Evolutionary conservation across 139 green algal species (phyloP), one percentile per base, ranked within the genome.

Genomic region (Micractinium conductrix): DNA sequence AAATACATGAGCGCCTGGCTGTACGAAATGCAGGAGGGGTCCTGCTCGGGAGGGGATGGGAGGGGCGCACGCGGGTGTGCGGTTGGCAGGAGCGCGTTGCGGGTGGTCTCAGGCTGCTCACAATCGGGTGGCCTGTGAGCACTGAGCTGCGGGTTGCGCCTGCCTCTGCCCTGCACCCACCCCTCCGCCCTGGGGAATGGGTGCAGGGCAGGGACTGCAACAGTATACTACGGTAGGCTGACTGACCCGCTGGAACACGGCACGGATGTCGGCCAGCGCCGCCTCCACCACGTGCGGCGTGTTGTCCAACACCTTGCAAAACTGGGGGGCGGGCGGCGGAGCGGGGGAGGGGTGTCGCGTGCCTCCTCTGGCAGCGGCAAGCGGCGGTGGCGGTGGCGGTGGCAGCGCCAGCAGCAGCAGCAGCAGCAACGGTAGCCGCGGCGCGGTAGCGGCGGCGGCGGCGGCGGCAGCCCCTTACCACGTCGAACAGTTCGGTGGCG

Each of bases 1-100:
- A 93, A 98, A 91, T 97, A 97, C 10, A 99, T 91, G 65, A 98
- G 84, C 0, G 92, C 95, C 16, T 92, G 85, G 43, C 68, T 87
- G 82, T 95, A 92, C 4, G 76, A 86, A 12, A 60, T 75, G 88
- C 91, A 97, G 5, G 93, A 87, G 3, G 94, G 95, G 83, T 97
- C 94, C 69, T 82, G 58, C 76, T 43, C 7, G 72, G 33, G n/a
- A 19, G 68, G 8, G 21, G 40, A 40, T 14, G 40, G 22, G 69
- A 6, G 2, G 60, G 55, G 0, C 0, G 42, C 28, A 38, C 6
- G 16, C 9, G 6, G 53, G 53, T 9, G 6, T 30, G 53, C 53
- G 8, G 53, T 62, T 2, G 26, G 19, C 53, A 62, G 48, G 10
- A 58, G 14, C 48, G 48, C 48, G 48, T 24, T n/a, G 40, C 1